Evolutionary conservation across 169 alveolate species (phyloP).

Genomic region (Eimeria tenella): DNA sequence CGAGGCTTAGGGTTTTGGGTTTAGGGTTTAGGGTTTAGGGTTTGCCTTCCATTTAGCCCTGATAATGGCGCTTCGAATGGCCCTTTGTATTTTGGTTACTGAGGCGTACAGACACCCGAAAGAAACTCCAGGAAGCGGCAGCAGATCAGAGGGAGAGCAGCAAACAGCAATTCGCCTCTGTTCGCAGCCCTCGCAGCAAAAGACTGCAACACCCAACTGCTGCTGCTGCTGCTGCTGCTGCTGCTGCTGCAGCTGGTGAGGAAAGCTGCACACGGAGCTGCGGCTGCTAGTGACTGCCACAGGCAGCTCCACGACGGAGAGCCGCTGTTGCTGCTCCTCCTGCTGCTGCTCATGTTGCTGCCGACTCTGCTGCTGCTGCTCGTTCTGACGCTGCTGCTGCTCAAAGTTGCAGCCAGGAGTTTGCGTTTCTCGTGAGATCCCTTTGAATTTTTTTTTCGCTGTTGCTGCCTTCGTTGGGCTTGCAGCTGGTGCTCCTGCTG

Average conservation of each 20-base stretch:
- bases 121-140: neutral
- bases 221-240: neutral
- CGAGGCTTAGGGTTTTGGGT: conserved; percentile 25
- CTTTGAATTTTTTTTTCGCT: neutral
- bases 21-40: conserved; percentile 24
- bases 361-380: neutral
- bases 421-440: neutral
- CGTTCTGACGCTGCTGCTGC: neutral
- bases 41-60: neutral
- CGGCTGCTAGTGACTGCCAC: neutral
- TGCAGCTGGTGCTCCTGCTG: neutral
- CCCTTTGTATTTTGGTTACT: neutral
- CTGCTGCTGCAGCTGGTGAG: neutral
- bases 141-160: neutral
- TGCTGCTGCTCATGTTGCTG: neutral
- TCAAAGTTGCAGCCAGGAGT: neutral
- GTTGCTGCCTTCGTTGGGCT: too few species aligned
- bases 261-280: neutral
- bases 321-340: too few species aligned
- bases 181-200: neutral
- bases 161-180: neutral
- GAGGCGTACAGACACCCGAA: neutral
- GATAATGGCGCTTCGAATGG: neutral
- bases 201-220: neutral
- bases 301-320: neutral